phyloP scores from a whole-genome alignment of 2,329 filamentous ascomycete species.

The Sporothrix variecibatus region DNA sequence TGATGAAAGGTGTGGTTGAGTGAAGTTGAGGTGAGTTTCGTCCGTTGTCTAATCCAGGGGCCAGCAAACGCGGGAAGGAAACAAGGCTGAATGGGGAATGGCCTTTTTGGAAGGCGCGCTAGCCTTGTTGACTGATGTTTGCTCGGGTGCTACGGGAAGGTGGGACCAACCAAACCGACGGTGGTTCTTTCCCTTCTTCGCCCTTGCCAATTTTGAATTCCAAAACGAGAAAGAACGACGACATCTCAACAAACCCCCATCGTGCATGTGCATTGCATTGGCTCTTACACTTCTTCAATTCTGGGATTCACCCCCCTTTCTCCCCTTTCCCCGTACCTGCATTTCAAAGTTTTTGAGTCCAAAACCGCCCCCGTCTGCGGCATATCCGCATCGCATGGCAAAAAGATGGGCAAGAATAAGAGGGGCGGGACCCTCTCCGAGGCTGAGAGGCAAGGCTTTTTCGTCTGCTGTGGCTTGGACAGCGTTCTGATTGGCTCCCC shows the following conservation, averaged over 20 bases:
- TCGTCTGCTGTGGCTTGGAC: constrained; percentile 14
- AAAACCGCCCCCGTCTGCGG: not conserved
- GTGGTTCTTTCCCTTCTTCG: not conserved
- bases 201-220: not conserved
- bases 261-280: not conserved
- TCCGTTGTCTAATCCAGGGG: not conserved
- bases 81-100: constrained; percentile 18
- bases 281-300: not conserved
- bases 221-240: not conserved
- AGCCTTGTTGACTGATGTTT: constrained; percentile 10
- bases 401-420: not conserved
- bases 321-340: not conserved
- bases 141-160: not conserved
- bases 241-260: constrained; percentile 4
- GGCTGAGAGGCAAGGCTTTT: constrained; percentile 26
- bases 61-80: not conserved
- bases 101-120: not conserved
- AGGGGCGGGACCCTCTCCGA: constrained; percentile 3
- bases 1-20: not conserved
- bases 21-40: not conserved
- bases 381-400: not conserved
- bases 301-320: not conserved
- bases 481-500: constrained; percentile 20
- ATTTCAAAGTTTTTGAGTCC: not conserved
- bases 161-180: not conserved